Percentiles rank a stretch among this genome's conserved stretches.
phyloP scores from a whole-genome alignment of 2,329 filamentous ascomycete species.

The Arthrinium phaeospermum region DNA sequence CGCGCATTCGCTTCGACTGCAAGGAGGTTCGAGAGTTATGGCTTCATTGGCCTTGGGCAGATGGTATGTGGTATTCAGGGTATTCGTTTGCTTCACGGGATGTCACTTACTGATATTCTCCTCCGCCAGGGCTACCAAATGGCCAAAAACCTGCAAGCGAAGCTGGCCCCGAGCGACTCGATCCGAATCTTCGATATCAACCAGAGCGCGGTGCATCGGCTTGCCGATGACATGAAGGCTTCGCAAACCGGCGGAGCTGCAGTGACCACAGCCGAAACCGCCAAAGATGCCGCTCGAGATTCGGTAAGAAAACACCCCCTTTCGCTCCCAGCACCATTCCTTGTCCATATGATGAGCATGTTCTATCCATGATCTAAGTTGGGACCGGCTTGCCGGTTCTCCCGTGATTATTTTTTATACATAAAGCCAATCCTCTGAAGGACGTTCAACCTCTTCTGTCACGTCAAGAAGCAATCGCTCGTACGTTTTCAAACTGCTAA shows the following conservation, averaged over 20 bases:
- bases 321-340: conserved; percentile 1
- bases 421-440: conserved; percentile 79
- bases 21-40: conserved; percentile 57
- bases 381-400: conserved; percentile 61
- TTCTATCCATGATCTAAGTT: conserved; percentile 76
- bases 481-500: conserved; percentile 12
- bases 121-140: conserved; percentile 62
- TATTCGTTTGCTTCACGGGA: not conserved
- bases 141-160: conserved; percentile 66
- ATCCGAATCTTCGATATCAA: conserved; percentile 65
- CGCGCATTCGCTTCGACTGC: conserved; percentile 58
- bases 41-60: conserved; percentile 65
- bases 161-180: conserved; percentile 56
- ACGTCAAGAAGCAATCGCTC: conserved; percentile 23
- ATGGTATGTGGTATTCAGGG: conserved; percentile 53
- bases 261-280: conserved; percentile 51
- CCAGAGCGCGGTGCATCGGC: conserved; percentile 49
- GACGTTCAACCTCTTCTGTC: not conserved
- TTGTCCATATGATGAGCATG: conserved; percentile 43
- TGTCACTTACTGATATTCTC: not conserved
- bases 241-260: conserved; percentile 51
- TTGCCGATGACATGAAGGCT: conserved; percentile 53
- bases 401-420: conserved; percentile 64
- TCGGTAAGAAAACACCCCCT: conserved; percentile 49
- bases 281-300: conserved; percentile 55